Percentiles rank a stretch among this genome's conserved stretches.
phyloP scores from a whole-genome alignment of 805 yeast genomes.

The Metahyphopichia silvanorum region DNA sequence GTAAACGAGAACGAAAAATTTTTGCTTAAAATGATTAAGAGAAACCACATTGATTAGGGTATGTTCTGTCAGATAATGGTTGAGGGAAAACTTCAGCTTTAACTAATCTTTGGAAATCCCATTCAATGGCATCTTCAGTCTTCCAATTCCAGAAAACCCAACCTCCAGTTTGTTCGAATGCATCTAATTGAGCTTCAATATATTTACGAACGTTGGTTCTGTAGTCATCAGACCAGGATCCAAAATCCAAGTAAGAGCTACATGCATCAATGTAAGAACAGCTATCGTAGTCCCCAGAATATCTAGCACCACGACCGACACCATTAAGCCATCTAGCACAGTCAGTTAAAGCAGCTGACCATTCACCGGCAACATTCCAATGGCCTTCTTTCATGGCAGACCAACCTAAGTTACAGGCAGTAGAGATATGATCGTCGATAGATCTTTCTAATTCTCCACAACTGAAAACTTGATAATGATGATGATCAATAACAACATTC shows the following conservation, averaged over 20 bases:
- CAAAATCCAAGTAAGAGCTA: slow-evolving; percentile 23
- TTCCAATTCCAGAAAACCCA: slow-evolving; percentile 97
- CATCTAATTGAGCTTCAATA: slow-evolving; percentile 89
- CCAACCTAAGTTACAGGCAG: slow-evolving; percentile 30
- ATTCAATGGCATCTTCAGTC: slow-evolving; percentile 77
- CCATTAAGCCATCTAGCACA: slow-evolving; percentile 90
- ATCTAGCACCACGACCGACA: slow-evolving; percentile 78
- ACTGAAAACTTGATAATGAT: slow-evolving; percentile 84
- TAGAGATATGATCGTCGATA: slow-evolving; percentile 58
- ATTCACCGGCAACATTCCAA: slow-evolving; percentile 83
- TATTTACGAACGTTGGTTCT: slow-evolving; percentile 60
- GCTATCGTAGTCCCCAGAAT: slow-evolving; percentile 55
- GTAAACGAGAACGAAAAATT: too few species aligned
- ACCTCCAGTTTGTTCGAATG: slow-evolving; percentile 67
- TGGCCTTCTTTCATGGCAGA: slow-evolving; percentile 48
- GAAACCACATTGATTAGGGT: slow-evolving; percentile 62
- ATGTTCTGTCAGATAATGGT: slow-evolving; percentile 68
- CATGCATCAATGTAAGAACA: slow-evolving; percentile 61
- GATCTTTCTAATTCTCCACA: slow-evolving; percentile 54
- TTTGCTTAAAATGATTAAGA: too few species aligned
- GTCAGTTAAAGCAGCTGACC: slow-evolving; percentile 90
- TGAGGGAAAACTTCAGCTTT: slow-evolving; percentile 69
- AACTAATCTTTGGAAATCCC: slow-evolving; percentile 73
- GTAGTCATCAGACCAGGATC: slow-evolving; percentile 58
- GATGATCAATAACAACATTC: slow-evolving; percentile 82